A percentile compares a stretch with the other conserved stretches of the same genome.
These are phyloP conservation scores for Populus tomentosa DNA, from an alignment of 441 rosid genomes.

Conservation along the genomic window DNA sequence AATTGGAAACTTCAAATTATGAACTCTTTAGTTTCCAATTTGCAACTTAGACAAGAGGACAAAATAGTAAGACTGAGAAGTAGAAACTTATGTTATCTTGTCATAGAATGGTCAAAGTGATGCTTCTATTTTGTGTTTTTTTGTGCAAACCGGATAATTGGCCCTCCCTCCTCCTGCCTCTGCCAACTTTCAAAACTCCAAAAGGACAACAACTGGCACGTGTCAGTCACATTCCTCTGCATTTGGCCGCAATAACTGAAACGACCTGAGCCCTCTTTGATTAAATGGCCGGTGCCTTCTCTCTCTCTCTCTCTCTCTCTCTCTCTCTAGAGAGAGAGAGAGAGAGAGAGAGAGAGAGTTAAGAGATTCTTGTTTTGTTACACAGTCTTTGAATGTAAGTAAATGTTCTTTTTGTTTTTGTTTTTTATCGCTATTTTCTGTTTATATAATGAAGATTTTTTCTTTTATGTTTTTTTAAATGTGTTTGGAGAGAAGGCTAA, in stretches of 20 bases:
- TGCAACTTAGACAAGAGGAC: constrained; percentile 3
- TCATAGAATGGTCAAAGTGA: constrained; percentile 46
- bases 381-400: constrained; percentile 3
- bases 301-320: constrained; percentile 5
- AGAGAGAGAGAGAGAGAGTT: neutral
- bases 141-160: constrained; percentile 51
- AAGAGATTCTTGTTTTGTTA: neutral
- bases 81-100: neutral
- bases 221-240: constrained; percentile 55
- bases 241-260: constrained; percentile 55
- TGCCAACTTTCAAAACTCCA: constrained; percentile 9
- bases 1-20: neutral
- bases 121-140: constrained; percentile 27
- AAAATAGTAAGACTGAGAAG: neutral
- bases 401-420: neutral
- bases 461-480: neutral
- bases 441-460: neutral
- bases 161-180: constrained; percentile 25
- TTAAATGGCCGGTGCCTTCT: constrained; percentile 37
- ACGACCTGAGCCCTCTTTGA: constrained; percentile 35
- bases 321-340: too few species aligned
- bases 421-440: neutral
- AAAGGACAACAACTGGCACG: constrained; percentile 30
- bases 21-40: neutral
- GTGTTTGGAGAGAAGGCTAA: neutral